A percentile compares a stretch with the other conserved stretches of the same genome.
Evolutionary conservation across 106 monocot genomes (phyloP).

Genomic region (Triglochin maritima): DNA sequence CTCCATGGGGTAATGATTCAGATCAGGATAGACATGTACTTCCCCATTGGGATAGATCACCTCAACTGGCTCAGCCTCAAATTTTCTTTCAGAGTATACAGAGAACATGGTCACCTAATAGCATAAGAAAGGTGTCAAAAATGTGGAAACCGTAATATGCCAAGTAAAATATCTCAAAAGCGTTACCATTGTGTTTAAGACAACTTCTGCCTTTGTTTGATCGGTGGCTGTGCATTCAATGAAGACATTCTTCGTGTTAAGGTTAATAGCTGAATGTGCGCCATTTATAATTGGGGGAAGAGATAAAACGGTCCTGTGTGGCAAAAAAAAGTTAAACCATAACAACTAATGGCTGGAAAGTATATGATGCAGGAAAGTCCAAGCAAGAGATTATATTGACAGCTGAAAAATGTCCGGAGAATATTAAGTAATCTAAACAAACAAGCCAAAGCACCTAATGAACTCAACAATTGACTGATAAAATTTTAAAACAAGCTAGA

Average conservation of each 20-base stretch:
- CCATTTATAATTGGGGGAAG: slow-evolving; percentile 98
- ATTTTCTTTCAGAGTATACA: slow-evolving; percentile 77
- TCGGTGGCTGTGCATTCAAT: slow-evolving; percentile 98
- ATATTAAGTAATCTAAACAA: no score
- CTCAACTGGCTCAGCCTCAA: slow-evolving; percentile 89
- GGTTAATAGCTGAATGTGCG: slow-evolving; percentile 80
- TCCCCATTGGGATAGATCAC: slow-evolving; percentile 60
- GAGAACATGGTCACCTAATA: slow-evolving; percentile 93
- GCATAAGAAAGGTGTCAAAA: neutral
- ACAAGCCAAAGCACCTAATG: no score
- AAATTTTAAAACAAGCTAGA: no score
- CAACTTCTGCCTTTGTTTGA: slow-evolving; percentile 90
- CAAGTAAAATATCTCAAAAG: neutral
- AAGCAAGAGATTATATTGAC: no score
- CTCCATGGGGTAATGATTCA: slow-evolving; percentile 51
- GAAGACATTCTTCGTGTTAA: slow-evolving; percentile 81
- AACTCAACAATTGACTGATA: no score
- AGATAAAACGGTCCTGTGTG: slow-evolving; percentile 58
- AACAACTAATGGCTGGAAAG: neutral
- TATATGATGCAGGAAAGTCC: no score
- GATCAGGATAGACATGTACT: slow-evolving; percentile 63
- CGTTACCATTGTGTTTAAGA: slow-evolving; percentile 87
- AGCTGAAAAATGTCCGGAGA: no score
- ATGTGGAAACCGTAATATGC: neutral
- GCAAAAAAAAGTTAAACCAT: slow-evolving; percentile 5